Conservation (phyloP, 371 early-diverging fungal species). For the Syncephalastrum monosporum region DNA sequence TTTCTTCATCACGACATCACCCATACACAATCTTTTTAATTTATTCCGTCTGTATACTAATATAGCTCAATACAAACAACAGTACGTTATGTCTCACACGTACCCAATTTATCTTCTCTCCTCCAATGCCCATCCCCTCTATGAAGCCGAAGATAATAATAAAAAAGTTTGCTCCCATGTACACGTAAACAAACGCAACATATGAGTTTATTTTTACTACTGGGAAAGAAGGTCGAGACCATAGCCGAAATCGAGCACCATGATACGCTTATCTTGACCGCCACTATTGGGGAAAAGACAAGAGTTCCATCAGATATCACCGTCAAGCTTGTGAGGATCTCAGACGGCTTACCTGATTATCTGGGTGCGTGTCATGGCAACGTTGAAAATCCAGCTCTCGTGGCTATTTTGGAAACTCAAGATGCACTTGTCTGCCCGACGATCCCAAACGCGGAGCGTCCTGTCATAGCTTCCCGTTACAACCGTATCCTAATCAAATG, state of each 20-base stretch:
- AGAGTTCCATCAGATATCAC: not conserved
- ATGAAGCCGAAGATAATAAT: too few species aligned
- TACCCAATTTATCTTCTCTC: too few species aligned
- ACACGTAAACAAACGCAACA: too few species aligned
- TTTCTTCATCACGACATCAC: too few species aligned
- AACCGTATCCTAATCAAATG: conserved; percentile 30
- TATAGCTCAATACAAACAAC: too few species aligned
- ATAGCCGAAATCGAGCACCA: conserved; percentile 74
- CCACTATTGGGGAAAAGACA: conserved; percentile 12
- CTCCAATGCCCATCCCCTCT: too few species aligned
- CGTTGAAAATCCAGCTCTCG: conserved; percentile 91
- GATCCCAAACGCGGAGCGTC: conserved; percentile 93
- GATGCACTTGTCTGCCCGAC: conserved; percentile 34
- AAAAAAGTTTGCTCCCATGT: too few species aligned
- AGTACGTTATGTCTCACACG: too few species aligned
- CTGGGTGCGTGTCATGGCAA: conserved; percentile 70
- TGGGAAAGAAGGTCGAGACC: conserved; percentile 16
- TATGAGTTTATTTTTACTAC: too few species aligned
- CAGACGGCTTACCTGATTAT: conserved; percentile 62
- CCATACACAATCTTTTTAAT: too few species aligned
- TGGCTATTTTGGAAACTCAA: conserved; percentile 76
- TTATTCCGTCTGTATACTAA: too few species aligned
- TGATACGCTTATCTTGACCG: conserved; percentile 68
- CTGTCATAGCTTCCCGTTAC: conserved; percentile 82
- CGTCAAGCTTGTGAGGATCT: not conserved